These are phyloP conservation scores for Hippophae tibetana DNA, from an alignment of 306 rosid species.

Conservation along the genomic window DNA sequence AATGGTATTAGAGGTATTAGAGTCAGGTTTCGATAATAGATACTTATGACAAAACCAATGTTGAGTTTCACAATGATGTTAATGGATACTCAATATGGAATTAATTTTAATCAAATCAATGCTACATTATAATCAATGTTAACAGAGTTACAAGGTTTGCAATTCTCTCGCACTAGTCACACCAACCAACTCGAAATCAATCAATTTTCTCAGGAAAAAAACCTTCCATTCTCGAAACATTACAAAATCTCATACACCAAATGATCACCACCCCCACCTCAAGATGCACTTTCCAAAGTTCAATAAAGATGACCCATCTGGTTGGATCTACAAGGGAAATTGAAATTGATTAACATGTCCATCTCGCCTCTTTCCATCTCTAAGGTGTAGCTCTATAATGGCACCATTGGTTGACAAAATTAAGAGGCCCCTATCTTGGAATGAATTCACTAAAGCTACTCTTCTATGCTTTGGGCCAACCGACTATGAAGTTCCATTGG, in stretches of 20 bases:
- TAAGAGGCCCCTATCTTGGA: background rate
- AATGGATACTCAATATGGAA: background rate
- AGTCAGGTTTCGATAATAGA: background rate
- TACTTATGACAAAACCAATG: background rate
- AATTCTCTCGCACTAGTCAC: background rate
- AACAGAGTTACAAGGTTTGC: background rate
- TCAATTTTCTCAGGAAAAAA: background rate
- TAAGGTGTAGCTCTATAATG: background rate
- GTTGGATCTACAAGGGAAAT: background rate
- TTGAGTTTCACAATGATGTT: background rate
- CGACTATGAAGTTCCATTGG: background rate
- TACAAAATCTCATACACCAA: background rate
- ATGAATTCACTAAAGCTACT: background rate
- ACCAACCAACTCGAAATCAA: background rate
- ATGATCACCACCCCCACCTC: background rate
- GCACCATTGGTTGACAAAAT: background rate
- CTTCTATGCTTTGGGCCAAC: background rate
- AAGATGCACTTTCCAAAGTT: background rate
- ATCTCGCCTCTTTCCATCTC: background rate
- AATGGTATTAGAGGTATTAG: no score
- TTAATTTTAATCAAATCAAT: no score
- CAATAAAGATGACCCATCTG: background rate
- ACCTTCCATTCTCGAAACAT: background rate
- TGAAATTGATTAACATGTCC: background rate
- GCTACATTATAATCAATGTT: background rate